Percentiles rank a stretch among this genome's conserved stretches.
Conservation (phyloP, 352 stramenopile species). For the Stramenopiles sp. region DNA sequence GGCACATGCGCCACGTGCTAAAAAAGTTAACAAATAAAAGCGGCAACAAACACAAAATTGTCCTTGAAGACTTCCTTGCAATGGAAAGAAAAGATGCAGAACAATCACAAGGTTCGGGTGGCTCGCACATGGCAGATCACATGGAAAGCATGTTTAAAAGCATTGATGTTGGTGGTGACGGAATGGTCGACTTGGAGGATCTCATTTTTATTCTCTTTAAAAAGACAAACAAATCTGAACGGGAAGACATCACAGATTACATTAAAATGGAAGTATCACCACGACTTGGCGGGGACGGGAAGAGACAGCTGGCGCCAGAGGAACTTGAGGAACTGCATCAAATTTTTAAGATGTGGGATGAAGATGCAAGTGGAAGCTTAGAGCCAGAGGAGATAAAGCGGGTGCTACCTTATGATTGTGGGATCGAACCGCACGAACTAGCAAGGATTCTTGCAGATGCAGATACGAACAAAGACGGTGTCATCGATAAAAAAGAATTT, state of each 20-base stretch:
- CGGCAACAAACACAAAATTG: too few relatives aligned
- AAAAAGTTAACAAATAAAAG: too few relatives aligned
- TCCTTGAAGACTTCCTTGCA: neutral
- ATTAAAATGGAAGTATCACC: neutral
- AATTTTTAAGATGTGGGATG: neutral
- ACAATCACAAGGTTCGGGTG: too few relatives aligned
- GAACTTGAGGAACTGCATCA: neutral
- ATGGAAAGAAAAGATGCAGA: neutral
- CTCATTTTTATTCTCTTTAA: neutral
- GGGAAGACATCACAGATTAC: neutral
- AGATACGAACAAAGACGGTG: neutral
- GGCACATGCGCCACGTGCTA: too few relatives aligned
- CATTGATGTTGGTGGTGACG: neutral
- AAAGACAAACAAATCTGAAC: neutral
- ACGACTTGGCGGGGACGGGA: neutral
- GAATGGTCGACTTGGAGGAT: neutral
- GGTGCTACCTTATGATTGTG: neutral
- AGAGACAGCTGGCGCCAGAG: neutral
- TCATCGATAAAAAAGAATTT: constrained; percentile 1
- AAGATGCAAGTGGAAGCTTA: neutral
- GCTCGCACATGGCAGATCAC: neutral
- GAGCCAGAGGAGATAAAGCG: neutral
- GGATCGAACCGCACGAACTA: neutral
- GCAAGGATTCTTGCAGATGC: neutral
- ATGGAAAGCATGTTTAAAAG: neutral